Base-by-base conservation (phyloP, 441 rosid genomes). In the Brassica balearica region DNA sequence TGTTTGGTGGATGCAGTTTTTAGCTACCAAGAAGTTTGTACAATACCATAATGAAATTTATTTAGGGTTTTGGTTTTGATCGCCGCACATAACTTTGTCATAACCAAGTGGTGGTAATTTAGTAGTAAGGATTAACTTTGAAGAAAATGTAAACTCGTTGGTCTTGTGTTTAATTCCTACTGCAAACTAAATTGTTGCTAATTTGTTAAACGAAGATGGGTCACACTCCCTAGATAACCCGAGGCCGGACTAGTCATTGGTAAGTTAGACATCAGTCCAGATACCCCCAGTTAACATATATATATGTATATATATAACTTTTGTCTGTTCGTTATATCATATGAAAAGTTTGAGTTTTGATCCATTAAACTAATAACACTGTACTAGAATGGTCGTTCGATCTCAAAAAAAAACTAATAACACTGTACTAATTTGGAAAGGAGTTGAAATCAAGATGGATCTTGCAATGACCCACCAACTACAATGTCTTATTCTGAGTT, bases 401-500 rank as follows among this genome's bases (percentile, higher is more conserved):
- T 25, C 27, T 25, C 27, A 25, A 25, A 25, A 25, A 25, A 25
- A 25, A 25, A 25, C 27, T 25, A 25, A 25, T 3, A 46, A 46
- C 55, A 46, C 15, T 10, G 10, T 41, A 17, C 19, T 17, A 5
- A 12, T 46, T 46, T 4, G 65, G 20, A 43, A 55, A 36, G 36
- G 17, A 64, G 71, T 25, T 65, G 48, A 71, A 67, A 22, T 7
- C n/a, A 73, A 73, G 73, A 68, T 61, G 53, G 51, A 68, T 51
- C 61, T 73, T 79, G 3, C 55, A 61, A 69, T 53, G 65, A 62
- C 65, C 4, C 67, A 79, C 71, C 71, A 8, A 73, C 71, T 68
- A 74, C 78, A 79, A 11, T 68, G 77, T 73, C 69, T 48, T 67
- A 23, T 68, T 68, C 23, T 3, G 65, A 78, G 58, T 73, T 60